These are phyloP conservation scores for Echeveria elegans DNA, from an alignment of 164 flowering plant species.

Conservation along the genomic window DNA sequence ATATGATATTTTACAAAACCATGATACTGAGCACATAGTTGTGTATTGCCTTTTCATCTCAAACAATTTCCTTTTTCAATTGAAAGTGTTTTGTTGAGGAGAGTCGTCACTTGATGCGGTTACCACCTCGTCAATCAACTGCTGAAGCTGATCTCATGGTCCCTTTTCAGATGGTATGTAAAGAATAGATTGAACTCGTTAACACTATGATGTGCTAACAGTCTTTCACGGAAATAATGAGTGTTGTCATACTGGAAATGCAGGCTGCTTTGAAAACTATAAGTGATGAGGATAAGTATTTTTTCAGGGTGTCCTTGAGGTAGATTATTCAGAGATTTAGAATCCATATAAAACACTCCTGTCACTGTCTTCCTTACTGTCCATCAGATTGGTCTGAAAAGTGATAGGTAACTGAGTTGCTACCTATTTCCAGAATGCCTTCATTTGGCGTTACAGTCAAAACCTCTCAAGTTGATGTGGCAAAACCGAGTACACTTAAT, in stretches of 20 bases:
- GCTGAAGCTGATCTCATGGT: constrained; percentile 98
- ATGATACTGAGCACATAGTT: neutral
- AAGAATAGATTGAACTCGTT: neutral
- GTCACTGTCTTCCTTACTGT: neutral
- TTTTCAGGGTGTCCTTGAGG: constrained; percentile 80
- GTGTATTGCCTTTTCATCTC: constrained; percentile 12
- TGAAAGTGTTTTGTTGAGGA: constrained; percentile 94
- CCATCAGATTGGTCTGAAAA: neutral
- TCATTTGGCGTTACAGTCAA: constrained; percentile 55
- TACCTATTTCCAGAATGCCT: constrained; percentile 50
- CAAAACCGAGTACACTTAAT: constrained; percentile 35
- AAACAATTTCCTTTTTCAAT: too few species aligned
- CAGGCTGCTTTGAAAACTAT: constrained; percentile 96
- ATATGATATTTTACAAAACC: neutral
- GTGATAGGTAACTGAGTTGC: neutral
- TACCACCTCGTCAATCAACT: constrained; percentile 95
- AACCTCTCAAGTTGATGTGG: constrained; percentile 53
- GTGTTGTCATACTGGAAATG: constrained; percentile 11
- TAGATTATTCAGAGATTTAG: constrained; percentile 16
- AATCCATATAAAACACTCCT: neutral
- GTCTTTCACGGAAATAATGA: neutral
- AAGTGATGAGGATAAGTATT: constrained; percentile 85
- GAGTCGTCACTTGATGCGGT: constrained; percentile 87
- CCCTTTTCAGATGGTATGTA: constrained; percentile 77
- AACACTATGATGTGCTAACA: too few species aligned